Evolutionary conservation across 306 rosid species (phyloP).

Genomic region (Dicorynia guianensis): DNA sequence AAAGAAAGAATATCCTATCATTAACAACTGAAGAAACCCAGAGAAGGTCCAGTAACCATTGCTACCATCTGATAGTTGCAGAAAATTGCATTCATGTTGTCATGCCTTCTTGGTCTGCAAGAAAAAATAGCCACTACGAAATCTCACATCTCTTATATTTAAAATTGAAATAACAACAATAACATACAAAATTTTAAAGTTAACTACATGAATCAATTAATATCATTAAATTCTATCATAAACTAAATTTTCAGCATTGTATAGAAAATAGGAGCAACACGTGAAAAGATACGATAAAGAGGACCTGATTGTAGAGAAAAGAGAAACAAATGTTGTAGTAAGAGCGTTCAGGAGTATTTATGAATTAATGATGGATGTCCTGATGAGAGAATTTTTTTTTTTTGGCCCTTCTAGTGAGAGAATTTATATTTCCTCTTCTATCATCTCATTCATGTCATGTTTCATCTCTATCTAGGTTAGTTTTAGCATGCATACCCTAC

Average conservation of each 20-base stretch:
- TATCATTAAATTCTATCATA: too few species aligned
- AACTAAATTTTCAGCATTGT: too few species aligned
- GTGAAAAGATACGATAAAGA: neutral
- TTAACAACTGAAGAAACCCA: constrained; percentile 40
- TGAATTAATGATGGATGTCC: neutral
- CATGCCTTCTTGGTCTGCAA: constrained; percentile 64
- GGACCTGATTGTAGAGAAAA: constrained; percentile 3
- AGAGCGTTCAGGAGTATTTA: neutral
- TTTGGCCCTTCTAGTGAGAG: too few species aligned
- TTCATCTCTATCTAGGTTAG: neutral
- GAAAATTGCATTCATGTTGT: constrained; percentile 25
- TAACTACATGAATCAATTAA: too few species aligned
- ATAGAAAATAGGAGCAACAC: constrained; percentile 2
- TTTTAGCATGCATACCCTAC: neutral
- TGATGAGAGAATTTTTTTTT: too few species aligned
- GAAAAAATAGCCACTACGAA: constrained; percentile 27
- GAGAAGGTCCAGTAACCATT: constrained; percentile 31
- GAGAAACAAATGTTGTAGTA: constrained; percentile 25
- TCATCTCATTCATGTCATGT: neutral
- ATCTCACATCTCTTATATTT: constrained; percentile 5
- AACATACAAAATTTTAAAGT: too few species aligned
- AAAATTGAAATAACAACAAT: too few species aligned
- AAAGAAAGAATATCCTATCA: constrained; percentile 6
- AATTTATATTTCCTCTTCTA: constrained; percentile 4
- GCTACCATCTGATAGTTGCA: constrained; percentile 34